Base-by-base conservation (phyloP, 345 rosid genomes). In the Gossypium ekmanianum region DNA sequence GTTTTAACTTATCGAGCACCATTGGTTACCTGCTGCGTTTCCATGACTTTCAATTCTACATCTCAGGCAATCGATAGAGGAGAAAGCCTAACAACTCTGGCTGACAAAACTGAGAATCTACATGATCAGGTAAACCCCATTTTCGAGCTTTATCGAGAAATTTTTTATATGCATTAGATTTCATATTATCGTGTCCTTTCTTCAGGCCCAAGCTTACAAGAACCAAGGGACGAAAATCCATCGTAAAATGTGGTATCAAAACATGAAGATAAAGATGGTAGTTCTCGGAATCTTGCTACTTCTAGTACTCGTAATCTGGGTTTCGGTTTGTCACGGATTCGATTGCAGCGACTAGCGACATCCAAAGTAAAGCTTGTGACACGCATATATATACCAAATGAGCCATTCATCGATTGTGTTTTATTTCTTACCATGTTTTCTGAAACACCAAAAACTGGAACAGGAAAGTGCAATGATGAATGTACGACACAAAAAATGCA, bases 191-290 rank as follows among this genome's bases (percentile, higher is more conserved):
- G 20, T 0, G 20, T 5, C 59, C n/a, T 39, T 57, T 74, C 20
- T 2, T 68, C 87, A 90, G 98, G 95, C 98, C 14, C 94, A 88
- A 63, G 84, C 75, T 34, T 94, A 88, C 82, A 87, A 78, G 79
- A 85, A 79, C 74, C 90, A 85, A 34, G 97, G 95, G 29, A 86
- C 91, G 13, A 91, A 90, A 67, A 81, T 94, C 45, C 81, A 89
- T 48, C 78, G 87, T 71, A 94, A 89, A 74, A 81, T 94, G 93
- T 94, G 98, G 98, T 91, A 91, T 71, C 97, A 92, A 74, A 92
- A 91, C 91, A 91, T 92, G 97, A 94, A 94, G 88, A 91, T 94
- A 56, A 94, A 94, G 83, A 77, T 94, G 80, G 89, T 89, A 24
- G 97, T 92, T 48, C 81, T 92, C 0, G 98, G 95, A 67, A 91